These are phyloP conservation scores for Fusarium buharicum DNA, from an alignment of 2,329 filamentous ascomycete species.

Conservation along the genomic window DNA sequence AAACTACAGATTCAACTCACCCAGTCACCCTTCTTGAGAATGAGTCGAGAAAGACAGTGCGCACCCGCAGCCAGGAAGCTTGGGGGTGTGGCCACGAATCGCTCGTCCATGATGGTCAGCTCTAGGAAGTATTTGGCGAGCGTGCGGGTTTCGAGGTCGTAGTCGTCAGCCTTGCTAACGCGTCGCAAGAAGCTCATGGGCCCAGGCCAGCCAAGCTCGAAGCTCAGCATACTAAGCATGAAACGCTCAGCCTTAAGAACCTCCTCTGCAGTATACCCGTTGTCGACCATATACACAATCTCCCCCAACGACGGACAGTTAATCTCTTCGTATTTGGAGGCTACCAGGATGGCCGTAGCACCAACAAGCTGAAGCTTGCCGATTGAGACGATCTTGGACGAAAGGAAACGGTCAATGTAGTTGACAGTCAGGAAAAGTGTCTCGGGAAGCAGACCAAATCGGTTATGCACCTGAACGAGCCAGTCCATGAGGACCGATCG, in stretches of 20 bases:
- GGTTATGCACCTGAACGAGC: constrained; percentile 94
- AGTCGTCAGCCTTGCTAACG: constrained; percentile 98
- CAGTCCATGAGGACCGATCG: constrained; percentile 97
- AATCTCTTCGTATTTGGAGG: constrained; percentile 98
- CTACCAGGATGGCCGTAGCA: constrained; percentile 93
- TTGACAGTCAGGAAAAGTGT: constrained; percentile 96
- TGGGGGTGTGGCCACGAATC: constrained; percentile 89
- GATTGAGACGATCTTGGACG: constrained; percentile 92
- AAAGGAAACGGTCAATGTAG: constrained; percentile 96
- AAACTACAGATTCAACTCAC: constrained; percentile 64
- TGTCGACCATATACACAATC: constrained; percentile 98
- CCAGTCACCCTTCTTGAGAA: constrained; percentile 93
- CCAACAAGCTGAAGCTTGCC: constrained; percentile 96
- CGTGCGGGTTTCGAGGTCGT: constrained; percentile 93
- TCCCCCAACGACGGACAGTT: constrained; percentile 95
- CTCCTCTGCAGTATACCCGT: constrained; percentile 87
- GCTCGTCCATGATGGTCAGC: constrained; percentile 96
- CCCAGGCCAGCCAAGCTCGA: constrained; percentile 97
- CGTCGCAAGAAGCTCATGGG: constrained; percentile 98
- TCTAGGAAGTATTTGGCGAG: constrained; percentile 98
- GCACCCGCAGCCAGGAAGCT: constrained; percentile 92
- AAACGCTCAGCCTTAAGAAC: constrained; percentile 97
- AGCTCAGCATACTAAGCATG: constrained; percentile 96
- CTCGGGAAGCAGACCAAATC: constrained; percentile 91
- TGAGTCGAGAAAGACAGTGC: constrained; percentile 88